These are phyloP conservation scores for Jacaranda copaia DNA, from an alignment of 257 asterid species.

Conservation along the genomic window DNA sequence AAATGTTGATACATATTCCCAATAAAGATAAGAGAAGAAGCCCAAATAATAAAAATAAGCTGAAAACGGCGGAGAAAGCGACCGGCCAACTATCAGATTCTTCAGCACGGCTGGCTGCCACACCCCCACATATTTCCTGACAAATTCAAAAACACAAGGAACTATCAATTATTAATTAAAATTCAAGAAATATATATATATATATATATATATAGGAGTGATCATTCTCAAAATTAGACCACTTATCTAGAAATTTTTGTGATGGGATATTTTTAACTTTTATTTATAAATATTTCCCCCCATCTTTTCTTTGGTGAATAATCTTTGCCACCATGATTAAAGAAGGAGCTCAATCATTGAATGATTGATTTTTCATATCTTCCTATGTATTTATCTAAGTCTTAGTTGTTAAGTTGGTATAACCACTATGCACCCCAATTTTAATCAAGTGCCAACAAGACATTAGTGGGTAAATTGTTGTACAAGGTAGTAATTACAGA, in stretches of 20 bases:
- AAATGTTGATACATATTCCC: neutral
- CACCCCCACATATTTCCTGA: conserved; percentile 44
- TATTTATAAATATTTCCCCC: neutral
- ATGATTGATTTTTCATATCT: conserved; percentile 23
- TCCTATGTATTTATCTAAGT: conserved; percentile 27
- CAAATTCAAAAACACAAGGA: conserved; percentile 35
- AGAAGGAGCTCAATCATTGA: conserved; percentile 39
- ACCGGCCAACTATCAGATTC: conserved; percentile 54
- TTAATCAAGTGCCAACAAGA: conserved; percentile 37
- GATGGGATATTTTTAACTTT: conserved; percentile 2
- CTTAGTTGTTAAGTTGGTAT: conserved; percentile 58
- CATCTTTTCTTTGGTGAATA: neutral
- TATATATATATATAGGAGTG: neutral
- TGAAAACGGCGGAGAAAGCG: conserved; percentile 60
- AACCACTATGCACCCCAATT: conserved; percentile 49
- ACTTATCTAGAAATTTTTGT: neutral
- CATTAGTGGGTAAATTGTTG: conserved; percentile 31
- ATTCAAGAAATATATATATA: neutral
- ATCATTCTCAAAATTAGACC: neutral
- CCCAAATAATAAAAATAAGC: conserved; percentile 28
- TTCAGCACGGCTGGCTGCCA: neutral
- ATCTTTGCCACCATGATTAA: conserved; percentile 21
- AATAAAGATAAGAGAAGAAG: neutral
- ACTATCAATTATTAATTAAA: neutral
- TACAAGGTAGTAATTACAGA: conserved; percentile 6